Conservation (phyloP, 2,329 filamentous ascomycete genomes). For the Fusarium solani-melongenae region DNA sequence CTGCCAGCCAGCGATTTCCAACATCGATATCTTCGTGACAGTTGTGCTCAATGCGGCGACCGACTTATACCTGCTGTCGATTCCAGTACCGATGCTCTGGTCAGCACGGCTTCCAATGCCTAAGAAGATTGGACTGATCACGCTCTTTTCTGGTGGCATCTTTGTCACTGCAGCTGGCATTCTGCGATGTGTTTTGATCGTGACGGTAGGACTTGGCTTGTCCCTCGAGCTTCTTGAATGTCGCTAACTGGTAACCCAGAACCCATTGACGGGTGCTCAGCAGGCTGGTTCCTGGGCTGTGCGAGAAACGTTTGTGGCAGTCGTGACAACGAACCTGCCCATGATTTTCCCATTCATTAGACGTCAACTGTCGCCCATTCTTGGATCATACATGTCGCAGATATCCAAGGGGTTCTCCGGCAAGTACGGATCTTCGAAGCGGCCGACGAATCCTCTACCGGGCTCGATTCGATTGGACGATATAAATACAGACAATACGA, state of each 20-base stretch:
- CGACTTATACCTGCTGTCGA: slow-evolving; percentile 66
- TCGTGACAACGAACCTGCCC: slow-evolving; percentile 51
- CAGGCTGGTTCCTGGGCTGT: slow-evolving; percentile 51
- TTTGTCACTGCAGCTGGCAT: slow-evolving; percentile 50
- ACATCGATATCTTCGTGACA: slow-evolving; percentile 59
- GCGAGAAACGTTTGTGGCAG: slow-evolving; percentile 52
- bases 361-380: slow-evolving; percentile 15
- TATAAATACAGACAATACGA: not conserved
- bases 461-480: slow-evolving; percentile 29
- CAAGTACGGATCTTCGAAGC: slow-evolving; percentile 8
- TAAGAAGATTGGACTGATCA: slow-evolving; percentile 49
- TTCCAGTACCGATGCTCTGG: slow-evolving; percentile 62
- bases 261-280: slow-evolving; percentile 48
- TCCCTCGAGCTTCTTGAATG: not conserved
- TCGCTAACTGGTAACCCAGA: slow-evolving; percentile 35
- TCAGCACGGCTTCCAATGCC: slow-evolving; percentile 43
- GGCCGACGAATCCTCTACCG: slow-evolving; percentile 13
- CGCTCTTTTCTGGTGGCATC: slow-evolving; percentile 51
- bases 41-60: slow-evolving; percentile 62
- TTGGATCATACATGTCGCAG: slow-evolving; percentile 12
- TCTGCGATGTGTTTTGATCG: slow-evolving; percentile 49
- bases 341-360: slow-evolving; percentile 54
- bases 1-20: slow-evolving; percentile 60
- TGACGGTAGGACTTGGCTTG: slow-evolving; percentile 41
- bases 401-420: not conserved